These are phyloP conservation scores for Aureobasidium sp. DNA, from an alignment of 2,329 filamentous ascomycete genomes.

Conservation along the genomic window DNA sequence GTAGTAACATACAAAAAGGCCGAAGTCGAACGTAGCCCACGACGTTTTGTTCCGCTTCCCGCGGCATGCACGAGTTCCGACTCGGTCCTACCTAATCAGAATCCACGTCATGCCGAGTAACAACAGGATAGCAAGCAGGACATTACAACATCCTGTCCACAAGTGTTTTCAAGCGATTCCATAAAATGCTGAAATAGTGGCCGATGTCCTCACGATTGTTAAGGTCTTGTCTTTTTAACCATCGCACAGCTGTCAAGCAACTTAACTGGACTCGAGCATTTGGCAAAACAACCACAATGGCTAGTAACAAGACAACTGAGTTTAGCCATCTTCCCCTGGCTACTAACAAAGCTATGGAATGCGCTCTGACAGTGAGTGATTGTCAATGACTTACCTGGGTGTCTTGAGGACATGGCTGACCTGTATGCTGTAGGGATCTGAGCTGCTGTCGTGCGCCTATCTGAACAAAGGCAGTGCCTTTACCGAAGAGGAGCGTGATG, in stretches of 20 bases:
- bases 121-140: not conserved
- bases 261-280: not conserved
- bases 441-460: slow-evolving; percentile 55
- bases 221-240: not conserved
- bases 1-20: not conserved
- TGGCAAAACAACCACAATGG: not conserved
- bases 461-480: slow-evolving; percentile 85
- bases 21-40: not conserved
- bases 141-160: not conserved
- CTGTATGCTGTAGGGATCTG: slow-evolving; percentile 23
- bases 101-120: not conserved
- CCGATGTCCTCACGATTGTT: not conserved
- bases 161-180: not conserved
- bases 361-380: slow-evolving; percentile 15
- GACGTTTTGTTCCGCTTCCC: not conserved
- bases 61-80: not conserved
- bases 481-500: slow-evolving; percentile 55
- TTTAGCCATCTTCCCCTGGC: slow-evolving; percentile 12
- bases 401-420: not conserved
- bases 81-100: not conserved
- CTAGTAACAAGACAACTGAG: not conserved
- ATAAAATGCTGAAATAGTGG: not conserved
- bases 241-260: not conserved
- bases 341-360: slow-evolving; percentile 14
- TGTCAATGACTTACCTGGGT: not conserved